Conservation (phyloP, 345 rosid genomes). For the Euphorbia tirucalli region DNA sequence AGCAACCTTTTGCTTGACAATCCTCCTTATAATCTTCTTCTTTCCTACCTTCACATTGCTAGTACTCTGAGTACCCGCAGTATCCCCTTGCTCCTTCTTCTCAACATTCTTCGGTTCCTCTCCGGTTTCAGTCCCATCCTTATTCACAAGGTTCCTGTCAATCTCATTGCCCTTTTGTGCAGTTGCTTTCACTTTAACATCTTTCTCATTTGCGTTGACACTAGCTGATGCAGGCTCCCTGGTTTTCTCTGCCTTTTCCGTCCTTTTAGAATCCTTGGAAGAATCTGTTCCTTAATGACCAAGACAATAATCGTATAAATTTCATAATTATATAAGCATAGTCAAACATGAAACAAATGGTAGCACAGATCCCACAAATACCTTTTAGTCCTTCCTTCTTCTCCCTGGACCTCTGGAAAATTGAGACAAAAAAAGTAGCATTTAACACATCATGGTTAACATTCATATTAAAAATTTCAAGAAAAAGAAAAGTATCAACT, state of each 20-base stretch:
- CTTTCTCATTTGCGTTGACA: constrained; percentile 38
- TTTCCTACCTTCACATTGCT: constrained; percentile 53
- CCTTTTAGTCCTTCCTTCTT: constrained; percentile 59
- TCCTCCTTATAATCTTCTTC: constrained; percentile 73
- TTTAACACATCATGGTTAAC: constrained; percentile 9
- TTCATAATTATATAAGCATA: neutral
- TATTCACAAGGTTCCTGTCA: constrained; percentile 33
- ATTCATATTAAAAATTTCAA: neutral
- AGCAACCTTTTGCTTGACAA: constrained; percentile 60
- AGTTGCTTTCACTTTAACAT: constrained; percentile 38
- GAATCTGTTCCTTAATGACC: constrained; percentile 32
- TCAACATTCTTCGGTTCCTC: constrained; percentile 36
- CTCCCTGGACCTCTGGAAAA: constrained; percentile 48
- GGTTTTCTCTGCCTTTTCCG: constrained; percentile 34
- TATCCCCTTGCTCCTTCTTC: constrained; percentile 41
- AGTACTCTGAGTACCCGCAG: constrained; percentile 38
- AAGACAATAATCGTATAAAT: neutral
- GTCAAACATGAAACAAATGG: constrained; percentile 11
- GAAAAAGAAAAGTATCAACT: neutral
- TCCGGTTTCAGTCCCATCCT: constrained; percentile 28
- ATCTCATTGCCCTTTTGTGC: constrained; percentile 30
- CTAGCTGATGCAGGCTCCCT: constrained; percentile 37
- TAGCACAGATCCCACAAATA: constrained; percentile 22
- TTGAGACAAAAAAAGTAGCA: constrained; percentile 11
- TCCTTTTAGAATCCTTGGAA: constrained; percentile 38